These are phyloP conservation scores for Dryas alaskensis DNA, from an alignment of 306 rosid genomes.

Conservation along the genomic window DNA sequence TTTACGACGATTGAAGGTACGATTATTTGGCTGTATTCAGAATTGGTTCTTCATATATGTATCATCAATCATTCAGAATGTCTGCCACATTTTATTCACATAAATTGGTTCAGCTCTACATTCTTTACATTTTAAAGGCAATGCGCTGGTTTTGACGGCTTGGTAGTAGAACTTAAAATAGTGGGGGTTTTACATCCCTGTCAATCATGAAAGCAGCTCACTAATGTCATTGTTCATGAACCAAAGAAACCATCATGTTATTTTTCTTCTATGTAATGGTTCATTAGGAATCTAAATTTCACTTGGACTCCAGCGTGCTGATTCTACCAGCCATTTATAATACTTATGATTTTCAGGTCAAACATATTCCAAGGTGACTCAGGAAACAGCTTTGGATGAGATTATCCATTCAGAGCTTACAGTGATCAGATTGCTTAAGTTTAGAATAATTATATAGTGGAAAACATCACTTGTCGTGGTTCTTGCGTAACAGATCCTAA, in stretches of 20 bases:
- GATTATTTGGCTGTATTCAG: conserved; percentile 20
- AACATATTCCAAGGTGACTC: background rate
- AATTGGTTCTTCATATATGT: background rate
- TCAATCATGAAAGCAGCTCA: background rate
- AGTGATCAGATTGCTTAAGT: background rate
- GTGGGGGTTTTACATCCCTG: background rate
- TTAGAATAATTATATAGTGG: background rate
- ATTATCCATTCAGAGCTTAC: background rate
- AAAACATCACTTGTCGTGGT: background rate
- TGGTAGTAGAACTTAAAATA: background rate
- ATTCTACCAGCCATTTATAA: background rate
- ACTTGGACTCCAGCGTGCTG: background rate
- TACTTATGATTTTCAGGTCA: background rate
- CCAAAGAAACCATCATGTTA: background rate
- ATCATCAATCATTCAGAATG: conserved; percentile 3
- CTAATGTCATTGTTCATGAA: background rate
- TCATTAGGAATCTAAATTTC: background rate
- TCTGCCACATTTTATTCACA: conserved; percentile 8
- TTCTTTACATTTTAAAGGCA: conserved; percentile 2
- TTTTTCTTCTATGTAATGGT: background rate
- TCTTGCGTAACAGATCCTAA: background rate
- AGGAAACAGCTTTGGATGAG: background rate
- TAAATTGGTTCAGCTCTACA: conserved; percentile 2
- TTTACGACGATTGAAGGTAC: conserved; percentile 88
- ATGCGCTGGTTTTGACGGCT: background rate